These are phyloP conservation scores for Saxispiralis lemnorum DNA, from an alignment of 495 filamentous ascomycete genomes.

Conservation along the genomic window DNA sequence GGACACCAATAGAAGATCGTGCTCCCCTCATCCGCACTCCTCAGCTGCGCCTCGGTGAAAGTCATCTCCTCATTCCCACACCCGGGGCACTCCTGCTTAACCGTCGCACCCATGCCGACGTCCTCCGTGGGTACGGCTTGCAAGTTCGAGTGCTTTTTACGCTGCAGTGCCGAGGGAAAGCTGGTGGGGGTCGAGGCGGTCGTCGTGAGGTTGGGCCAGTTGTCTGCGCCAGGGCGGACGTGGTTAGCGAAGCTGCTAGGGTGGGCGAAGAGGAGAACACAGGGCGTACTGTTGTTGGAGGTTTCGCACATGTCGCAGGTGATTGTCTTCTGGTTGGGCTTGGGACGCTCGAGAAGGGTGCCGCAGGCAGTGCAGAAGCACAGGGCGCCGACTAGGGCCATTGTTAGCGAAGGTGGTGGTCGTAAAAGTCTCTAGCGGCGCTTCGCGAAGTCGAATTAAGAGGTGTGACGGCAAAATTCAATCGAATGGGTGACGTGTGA, in stretches of 20 bases:
- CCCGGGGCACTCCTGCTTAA: slow-evolving; percentile 52
- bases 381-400: slow-evolving; percentile 77
- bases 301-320: slow-evolving; percentile 72
- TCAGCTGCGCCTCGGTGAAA: slow-evolving; percentile 68
- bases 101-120: slow-evolving; percentile 56
- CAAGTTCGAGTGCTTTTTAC: slow-evolving; percentile 59
- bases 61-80: slow-evolving; percentile 72
- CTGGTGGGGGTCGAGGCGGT: slow-evolving; percentile 68
- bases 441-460: no score
- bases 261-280: background rate
- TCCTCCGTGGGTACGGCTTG: slow-evolving; percentile 68
- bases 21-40: slow-evolving; percentile 86
- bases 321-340: slow-evolving; percentile 57
- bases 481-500: no score
- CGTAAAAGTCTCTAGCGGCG: no score
- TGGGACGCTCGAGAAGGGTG: slow-evolving; percentile 66
- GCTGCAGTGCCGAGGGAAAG: slow-evolving; percentile 72
- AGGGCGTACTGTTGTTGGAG: slow-evolving; percentile 51
- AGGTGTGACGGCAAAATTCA: no score
- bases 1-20: slow-evolving; percentile 78
- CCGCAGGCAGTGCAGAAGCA: slow-evolving; percentile 80
- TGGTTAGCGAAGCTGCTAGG: background rate
- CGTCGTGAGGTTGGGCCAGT: slow-evolving; percentile 57
- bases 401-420: slow-evolving; percentile 18
- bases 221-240: slow-evolving; percentile 36